Evolutionary conservation across 495 filamentous ascomycete species (phyloP).

Genomic region (Annulohypoxylon stygium): DNA sequence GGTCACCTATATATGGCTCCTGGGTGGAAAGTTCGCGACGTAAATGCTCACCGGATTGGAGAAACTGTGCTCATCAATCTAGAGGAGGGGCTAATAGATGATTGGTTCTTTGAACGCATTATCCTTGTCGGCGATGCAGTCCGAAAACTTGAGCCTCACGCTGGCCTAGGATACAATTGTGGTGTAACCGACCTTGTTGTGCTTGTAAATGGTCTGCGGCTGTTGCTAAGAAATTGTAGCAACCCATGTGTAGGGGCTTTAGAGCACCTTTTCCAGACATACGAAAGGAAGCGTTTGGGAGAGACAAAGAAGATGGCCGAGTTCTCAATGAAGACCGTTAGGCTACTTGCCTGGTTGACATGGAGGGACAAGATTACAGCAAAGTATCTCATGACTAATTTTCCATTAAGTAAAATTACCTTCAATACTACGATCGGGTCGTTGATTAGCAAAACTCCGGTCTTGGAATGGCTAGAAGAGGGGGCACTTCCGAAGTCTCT

Average conservation of each 20-base stretch:
- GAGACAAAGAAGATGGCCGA: neutral
- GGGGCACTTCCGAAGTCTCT: neutral
- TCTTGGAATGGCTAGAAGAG: constrained; percentile 3
- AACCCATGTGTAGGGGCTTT: neutral
- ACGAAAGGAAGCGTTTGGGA: neutral
- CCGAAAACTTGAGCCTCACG: neutral
- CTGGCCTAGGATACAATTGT: neutral
- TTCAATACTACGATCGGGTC: neutral
- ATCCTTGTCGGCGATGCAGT: neutral
- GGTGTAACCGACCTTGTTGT: neutral
- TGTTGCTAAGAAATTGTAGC: neutral
- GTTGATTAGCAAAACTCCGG: constrained; percentile 1
- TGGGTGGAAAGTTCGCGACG: neutral
- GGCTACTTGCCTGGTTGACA: neutral
- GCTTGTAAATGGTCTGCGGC: neutral
- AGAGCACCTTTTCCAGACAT: neutral
- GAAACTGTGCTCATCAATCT: neutral
- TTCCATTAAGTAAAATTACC: neutral
- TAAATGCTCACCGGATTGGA: neutral
- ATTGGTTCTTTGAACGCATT: neutral
- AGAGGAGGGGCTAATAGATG: neutral
- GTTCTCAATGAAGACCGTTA: neutral
- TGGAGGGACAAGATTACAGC: neutral
- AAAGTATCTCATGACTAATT: neutral
- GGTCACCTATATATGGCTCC: neutral